Percentiles rank a stretch among this genome's conserved stretches.
phyloP scores from a whole-genome alignment of 2,329 filamentous ascomycete species.

The Cryphonectria parasitica region DNA sequence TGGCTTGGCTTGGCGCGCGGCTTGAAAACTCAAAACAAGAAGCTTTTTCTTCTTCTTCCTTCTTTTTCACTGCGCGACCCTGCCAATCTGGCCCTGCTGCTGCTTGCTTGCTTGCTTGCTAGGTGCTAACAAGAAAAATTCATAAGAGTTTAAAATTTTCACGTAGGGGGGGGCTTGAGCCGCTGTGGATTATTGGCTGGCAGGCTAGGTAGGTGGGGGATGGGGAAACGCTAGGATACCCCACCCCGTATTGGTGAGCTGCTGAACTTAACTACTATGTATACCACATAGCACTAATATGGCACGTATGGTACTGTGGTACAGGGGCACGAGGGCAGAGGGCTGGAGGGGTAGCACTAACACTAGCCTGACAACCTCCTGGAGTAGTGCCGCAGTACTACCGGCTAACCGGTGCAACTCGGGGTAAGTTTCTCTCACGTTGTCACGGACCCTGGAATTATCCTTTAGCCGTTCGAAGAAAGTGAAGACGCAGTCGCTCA shows the following conservation, averaged over 20 bases:
- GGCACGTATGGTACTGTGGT: not conserved
- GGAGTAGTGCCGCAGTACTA: not conserved
- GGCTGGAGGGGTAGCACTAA: not conserved
- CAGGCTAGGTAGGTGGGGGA: slow-evolving; percentile 5
- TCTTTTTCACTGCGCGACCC: not conserved
- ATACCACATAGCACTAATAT: not conserved
- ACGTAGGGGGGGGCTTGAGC: not conserved
- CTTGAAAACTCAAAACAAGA: not conserved
- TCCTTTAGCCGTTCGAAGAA: not conserved
- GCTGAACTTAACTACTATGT: not conserved
- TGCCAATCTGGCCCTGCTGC: not conserved
- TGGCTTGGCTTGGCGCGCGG: not conserved
- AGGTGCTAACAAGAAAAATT: not conserved
- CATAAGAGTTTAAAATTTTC: not conserved
- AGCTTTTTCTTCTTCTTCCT: not conserved
- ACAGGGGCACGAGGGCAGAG: no score
- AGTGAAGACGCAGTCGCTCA: not conserved
- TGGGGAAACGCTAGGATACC: not conserved
- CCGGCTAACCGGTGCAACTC: not conserved
- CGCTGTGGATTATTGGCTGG: slow-evolving; percentile 8
- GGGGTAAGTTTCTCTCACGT: not conserved
- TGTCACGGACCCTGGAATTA: not conserved
- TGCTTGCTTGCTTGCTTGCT: not conserved
- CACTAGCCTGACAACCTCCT: not conserved
- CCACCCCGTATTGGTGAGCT: not conserved